Percentiles rank a stretch among this genome's conserved stretches.
These are phyloP conservation scores for Knufia petricola DNA, from an alignment of 2,329 filamentous ascomycete genomes.

Conservation along the genomic window DNA sequence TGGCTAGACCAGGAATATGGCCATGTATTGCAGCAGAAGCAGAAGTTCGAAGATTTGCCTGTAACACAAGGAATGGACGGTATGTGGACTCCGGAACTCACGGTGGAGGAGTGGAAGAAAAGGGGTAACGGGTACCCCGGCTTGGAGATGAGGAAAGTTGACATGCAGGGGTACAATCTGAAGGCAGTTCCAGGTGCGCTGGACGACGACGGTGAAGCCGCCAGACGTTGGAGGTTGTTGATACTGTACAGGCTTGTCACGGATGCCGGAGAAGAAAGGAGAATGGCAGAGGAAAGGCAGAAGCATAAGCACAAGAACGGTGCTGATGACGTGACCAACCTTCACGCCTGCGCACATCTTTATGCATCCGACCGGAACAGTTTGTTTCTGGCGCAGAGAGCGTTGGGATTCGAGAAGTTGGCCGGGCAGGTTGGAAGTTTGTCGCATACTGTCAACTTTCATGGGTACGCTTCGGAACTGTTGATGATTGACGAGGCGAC, in stretches of 20 bases:
- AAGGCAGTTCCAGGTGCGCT: conserved; percentile 18
- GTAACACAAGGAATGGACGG: conserved; percentile 29
- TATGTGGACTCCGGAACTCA: conserved; percentile 28
- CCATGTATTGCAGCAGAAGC: conserved; percentile 25
- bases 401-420: conserved; percentile 34
- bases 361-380: conserved; percentile 50
- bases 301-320: conserved; percentile 22
- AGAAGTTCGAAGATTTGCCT: conserved; percentile 27
- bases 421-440: conserved; percentile 39
- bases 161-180: conserved; percentile 43
- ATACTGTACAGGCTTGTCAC: conserved; percentile 39
- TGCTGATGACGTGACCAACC: conserved; percentile 37
- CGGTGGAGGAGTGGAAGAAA: conserved; percentile 23
- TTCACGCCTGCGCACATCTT: conserved; percentile 49
- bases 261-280: conserved; percentile 26
- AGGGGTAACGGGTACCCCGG: conserved; percentile 30
- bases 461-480: conserved; percentile 33
- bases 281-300: conserved; percentile 14
- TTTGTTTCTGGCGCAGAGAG: conserved; percentile 43
- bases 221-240: conserved; percentile 34
- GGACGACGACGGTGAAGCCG: conserved; percentile 15
- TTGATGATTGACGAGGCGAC: conserved; percentile 30
- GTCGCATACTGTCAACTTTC: conserved; percentile 41
- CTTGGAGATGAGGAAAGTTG: conserved; percentile 42
- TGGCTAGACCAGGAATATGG: conserved; percentile 26